Evolutionary conservation across 805 yeast genomes (phyloP).

Genomic region (Isabelozyma gotoi): DNA sequence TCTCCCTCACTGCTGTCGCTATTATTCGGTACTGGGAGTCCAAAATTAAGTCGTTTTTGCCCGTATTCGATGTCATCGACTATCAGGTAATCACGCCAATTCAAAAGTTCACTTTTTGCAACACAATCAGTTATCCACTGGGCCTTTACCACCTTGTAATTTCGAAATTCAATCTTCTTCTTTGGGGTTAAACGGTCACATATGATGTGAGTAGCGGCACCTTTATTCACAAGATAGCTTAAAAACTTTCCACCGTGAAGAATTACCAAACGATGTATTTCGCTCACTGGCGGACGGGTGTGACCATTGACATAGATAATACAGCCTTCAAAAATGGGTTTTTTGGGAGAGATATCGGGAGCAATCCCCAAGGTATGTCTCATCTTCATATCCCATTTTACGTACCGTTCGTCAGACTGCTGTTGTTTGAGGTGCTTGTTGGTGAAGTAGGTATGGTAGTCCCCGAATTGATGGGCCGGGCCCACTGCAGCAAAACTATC

Average conservation of each 20-base stretch:
- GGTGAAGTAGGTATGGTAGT: conserved; percentile 61
- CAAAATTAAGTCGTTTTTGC: conserved; percentile 41
- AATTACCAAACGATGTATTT: conserved; percentile 68
- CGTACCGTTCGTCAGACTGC: conserved; percentile 48
- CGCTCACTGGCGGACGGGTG: conserved; percentile 76
- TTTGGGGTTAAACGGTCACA: conserved; percentile 78
- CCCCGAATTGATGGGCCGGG: conserved; percentile 54
- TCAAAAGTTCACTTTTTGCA: conserved; percentile 43
- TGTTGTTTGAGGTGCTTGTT: conserved; percentile 66
- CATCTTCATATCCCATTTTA: conserved; percentile 48
- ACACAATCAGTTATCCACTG: conserved; percentile 77
- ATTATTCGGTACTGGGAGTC: background rate
- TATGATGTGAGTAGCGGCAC: conserved; percentile 78
- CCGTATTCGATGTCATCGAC: conserved; percentile 54
- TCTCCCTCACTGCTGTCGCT: background rate
- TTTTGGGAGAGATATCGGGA: conserved; percentile 13
- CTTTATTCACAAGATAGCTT: conserved; percentile 67
- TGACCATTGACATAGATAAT: conserved; percentile 83
- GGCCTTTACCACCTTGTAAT: conserved; percentile 77
- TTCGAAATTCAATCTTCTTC: conserved; percentile 62
- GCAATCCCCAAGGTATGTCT: conserved; percentile 18
- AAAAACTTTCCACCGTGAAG: conserved; percentile 78
- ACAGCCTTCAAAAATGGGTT: conserved; percentile 59
- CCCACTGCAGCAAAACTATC: conserved; percentile 32
- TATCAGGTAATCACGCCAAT: conserved; percentile 69